Percentiles rank a stretch among this genome's conserved stretches.
phyloP scores from a whole-genome alignment of 805 yeast genomes.

The Cyberlindnera petersonii region DNA sequence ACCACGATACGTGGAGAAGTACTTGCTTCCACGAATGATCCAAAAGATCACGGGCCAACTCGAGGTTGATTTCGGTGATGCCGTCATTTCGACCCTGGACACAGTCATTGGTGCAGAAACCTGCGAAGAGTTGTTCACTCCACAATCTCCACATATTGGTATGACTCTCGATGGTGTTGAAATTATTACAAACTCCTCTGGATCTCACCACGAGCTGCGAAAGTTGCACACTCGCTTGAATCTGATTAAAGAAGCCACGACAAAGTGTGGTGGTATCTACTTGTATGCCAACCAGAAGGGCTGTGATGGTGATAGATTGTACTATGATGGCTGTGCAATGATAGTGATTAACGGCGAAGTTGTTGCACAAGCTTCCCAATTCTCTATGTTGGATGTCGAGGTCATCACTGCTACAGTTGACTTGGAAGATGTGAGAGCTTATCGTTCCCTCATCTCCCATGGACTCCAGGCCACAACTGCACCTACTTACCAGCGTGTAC shows the following conservation, averaged over 20 bases:
- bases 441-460: constrained; percentile 67
- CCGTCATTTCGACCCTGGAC: constrained; percentile 76
- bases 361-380: constrained; percentile 91
- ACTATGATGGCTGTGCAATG: constrained; percentile 95
- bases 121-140: constrained; percentile 96
- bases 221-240: constrained; percentile 82
- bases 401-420: constrained; percentile 95
- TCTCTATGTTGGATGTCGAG: constrained; percentile 86
- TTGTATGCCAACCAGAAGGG: constrained; percentile 94
- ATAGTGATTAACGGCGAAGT: constrained; percentile 90
- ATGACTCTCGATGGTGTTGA: constrained; percentile 97
- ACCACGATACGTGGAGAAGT: constrained; percentile 69
- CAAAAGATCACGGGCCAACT: constrained; percentile 63
- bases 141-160: constrained; percentile 88
- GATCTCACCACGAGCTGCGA: constrained; percentile 93
- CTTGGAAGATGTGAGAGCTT: constrained; percentile 82
- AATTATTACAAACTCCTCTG: constrained; percentile 90
- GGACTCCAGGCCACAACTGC: constrained; percentile 30
- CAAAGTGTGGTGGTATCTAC: constrained; percentile 95
- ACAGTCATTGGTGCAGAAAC: constrained; percentile 97
- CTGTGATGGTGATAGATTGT: constrained; percentile 95
- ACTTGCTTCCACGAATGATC: constrained; percentile 66
- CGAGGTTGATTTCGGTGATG: constrained; percentile 83
- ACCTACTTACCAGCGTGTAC: constrained; percentile 43
- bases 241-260: constrained; percentile 86